phyloP scores from a whole-genome alignment of 2,329 filamentous ascomycete species.

The Stachybotrys chartarum region DNA sequence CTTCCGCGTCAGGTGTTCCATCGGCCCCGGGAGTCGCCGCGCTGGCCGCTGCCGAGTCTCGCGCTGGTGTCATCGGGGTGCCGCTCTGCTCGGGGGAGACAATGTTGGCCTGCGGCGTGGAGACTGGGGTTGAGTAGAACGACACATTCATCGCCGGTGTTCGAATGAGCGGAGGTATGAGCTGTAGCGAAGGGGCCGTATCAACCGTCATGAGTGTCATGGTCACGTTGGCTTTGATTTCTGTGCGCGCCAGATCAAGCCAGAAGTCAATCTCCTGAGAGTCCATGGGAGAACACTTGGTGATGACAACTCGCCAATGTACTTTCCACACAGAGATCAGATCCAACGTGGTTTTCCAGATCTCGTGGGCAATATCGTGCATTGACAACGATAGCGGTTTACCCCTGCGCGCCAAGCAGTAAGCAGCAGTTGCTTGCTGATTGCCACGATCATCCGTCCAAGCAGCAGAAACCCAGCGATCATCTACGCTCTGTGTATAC shows the following conservation, averaged over 20 bases:
- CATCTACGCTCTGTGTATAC: constrained; percentile 69
- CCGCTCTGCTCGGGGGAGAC: constrained; percentile 54
- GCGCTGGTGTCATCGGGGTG: constrained; percentile 42
- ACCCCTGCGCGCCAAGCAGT: constrained; percentile 59
- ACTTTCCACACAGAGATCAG: constrained; percentile 64
- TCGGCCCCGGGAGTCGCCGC: constrained; percentile 40
- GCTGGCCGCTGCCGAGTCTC: constrained; percentile 21
- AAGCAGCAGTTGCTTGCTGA: constrained; percentile 66
- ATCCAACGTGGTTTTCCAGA: constrained; percentile 73
- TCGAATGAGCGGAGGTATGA: constrained; percentile 49
- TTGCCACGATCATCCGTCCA: constrained; percentile 76
- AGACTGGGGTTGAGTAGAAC: constrained; percentile 57
- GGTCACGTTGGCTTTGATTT: constrained; percentile 42
- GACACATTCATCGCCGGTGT: constrained; percentile 36
- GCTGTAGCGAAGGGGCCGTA: constrained; percentile 55
- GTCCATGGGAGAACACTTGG: constrained; percentile 63
- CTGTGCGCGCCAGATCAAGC: constrained; percentile 44
- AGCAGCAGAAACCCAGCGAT: constrained; percentile 69
- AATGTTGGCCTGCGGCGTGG: constrained; percentile 55
- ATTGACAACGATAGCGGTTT: constrained; percentile 45
- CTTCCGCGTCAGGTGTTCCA: constrained; percentile 31
- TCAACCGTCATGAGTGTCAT: constrained; percentile 59
- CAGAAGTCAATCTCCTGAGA: constrained; percentile 56
- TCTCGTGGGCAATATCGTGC: constrained; percentile 61
- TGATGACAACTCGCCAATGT: constrained; percentile 70